A percentile compares a stretch with the other conserved stretches of the same genome.
These are phyloP conservation scores for Pseudogymnoascus destructans DNA, from an alignment of 2,329 filamentous ascomycete genomes.

Conservation along the genomic window DNA sequence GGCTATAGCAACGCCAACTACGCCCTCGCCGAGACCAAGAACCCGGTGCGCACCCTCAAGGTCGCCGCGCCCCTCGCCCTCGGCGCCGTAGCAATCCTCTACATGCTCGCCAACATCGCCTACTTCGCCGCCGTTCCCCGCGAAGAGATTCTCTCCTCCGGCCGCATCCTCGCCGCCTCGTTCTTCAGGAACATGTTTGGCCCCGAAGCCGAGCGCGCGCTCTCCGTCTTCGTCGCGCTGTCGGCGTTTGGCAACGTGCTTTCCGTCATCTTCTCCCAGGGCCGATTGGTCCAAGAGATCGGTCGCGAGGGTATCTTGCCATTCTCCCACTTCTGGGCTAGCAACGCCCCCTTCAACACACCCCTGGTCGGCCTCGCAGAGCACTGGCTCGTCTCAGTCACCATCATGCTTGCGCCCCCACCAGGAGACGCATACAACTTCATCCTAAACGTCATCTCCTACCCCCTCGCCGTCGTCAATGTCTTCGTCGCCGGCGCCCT, in stretches of 20 bases:
- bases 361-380: constrained; percentile 47
- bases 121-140: constrained; percentile 49
- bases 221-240: constrained; percentile 53
- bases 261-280: constrained; percentile 55
- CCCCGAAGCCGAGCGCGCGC: constrained; percentile 39
- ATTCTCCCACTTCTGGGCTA: constrained; percentile 48
- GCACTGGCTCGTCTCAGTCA: constrained; percentile 50
- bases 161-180: constrained; percentile 39
- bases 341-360: constrained; percentile 50
- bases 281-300: constrained; percentile 51
- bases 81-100: constrained; percentile 43
- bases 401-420: constrained; percentile 54
- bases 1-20: constrained; percentile 60
- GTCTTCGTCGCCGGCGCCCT: constrained; percentile 40
- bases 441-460: constrained; percentile 48
- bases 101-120: constrained; percentile 54
- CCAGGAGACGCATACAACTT: constrained; percentile 56
- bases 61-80: constrained; percentile 51
- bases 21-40: constrained; percentile 49
- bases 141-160: constrained; percentile 38
- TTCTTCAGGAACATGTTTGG: constrained; percentile 46
- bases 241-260: constrained; percentile 57
- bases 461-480: constrained; percentile 47
- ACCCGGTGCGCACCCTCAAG: constrained; percentile 51
- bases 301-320: constrained; percentile 54